Evolutionary conservation across 257 asterid genomes (phyloP).

Genomic region (Dorcoceras hygrometricum): DNA sequence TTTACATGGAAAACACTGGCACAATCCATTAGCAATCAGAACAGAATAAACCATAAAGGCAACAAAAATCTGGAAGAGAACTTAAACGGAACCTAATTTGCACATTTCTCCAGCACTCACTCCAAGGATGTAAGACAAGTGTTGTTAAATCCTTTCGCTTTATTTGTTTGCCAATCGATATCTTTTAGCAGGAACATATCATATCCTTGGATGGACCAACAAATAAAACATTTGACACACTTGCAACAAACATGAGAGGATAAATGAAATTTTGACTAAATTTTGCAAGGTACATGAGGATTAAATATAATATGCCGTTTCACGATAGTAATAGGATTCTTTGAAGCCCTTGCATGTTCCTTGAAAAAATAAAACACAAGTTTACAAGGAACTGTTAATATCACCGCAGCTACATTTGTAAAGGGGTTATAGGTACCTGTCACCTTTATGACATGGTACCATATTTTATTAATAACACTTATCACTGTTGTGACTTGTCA

Average conservation of each 20-base stretch:
- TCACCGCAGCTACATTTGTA: background rate
- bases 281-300: background rate
- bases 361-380: background rate
- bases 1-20: background rate
- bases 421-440: background rate
- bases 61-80: background rate
- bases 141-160: slow-evolving; percentile 2
- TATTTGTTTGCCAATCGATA: background rate
- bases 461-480: too few species aligned
- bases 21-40: background rate
- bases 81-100: background rate
- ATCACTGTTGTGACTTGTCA: background rate
- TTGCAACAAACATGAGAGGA: too few species aligned
- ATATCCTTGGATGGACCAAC: background rate
- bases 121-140: slow-evolving; percentile 10
- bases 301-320: too few species aligned
- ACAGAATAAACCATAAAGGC: background rate
- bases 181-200: slow-evolving; percentile 4
- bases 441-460: background rate
- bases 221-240: background rate
- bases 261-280: background rate
- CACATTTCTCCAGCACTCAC: slow-evolving; percentile 12
- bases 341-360: background rate
- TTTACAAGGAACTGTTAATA: background rate
- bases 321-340: background rate